These are phyloP conservation scores for Alnus rubra DNA, from an alignment of 306 rosid genomes.

Conservation along the genomic window DNA sequence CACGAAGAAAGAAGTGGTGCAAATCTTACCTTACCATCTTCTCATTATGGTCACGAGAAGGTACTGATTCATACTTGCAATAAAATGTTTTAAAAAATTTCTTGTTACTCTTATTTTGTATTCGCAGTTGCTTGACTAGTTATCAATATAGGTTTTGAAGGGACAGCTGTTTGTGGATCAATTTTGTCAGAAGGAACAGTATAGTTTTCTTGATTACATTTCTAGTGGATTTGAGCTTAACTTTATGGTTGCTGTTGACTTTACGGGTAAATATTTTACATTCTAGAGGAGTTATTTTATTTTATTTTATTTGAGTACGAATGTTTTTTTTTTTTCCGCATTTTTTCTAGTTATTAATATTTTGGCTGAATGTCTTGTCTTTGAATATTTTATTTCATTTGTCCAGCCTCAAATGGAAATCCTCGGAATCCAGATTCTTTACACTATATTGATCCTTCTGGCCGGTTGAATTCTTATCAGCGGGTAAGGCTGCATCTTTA, in stretches of 20 bases:
- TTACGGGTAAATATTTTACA: constrained; percentile 55
- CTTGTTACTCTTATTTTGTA: background rate
- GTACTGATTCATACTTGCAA: constrained; percentile 35
- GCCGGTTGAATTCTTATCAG: constrained; percentile 75
- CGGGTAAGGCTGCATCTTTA: constrained; percentile 42
- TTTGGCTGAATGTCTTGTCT: constrained; percentile 5
- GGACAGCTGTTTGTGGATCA: constrained; percentile 82
- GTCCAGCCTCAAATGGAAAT: constrained; percentile 82
- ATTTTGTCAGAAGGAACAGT: constrained; percentile 60
- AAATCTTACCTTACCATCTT: constrained; percentile 51
- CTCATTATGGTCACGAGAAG: constrained; percentile 51
- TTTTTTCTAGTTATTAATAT: background rate
- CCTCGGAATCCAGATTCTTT: constrained; percentile 59
- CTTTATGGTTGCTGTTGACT: constrained; percentile 93
- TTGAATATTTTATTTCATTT: constrained; percentile 22
- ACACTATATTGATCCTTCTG: constrained; percentile 62
- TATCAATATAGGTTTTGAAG: constrained; percentile 53
- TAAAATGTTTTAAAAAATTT: background rate
- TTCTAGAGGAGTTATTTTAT: background rate
- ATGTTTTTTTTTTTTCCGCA: background rate
- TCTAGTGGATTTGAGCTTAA: constrained; percentile 86
- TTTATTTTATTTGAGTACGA: background rate
- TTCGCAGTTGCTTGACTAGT: constrained; percentile 21
- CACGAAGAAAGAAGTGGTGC: constrained; percentile 45
- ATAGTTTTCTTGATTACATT: constrained; percentile 82